Base-by-base conservation (phyloP, 2,329 filamentous ascomycete species). In the Exophiala xenobiotica region DNA sequence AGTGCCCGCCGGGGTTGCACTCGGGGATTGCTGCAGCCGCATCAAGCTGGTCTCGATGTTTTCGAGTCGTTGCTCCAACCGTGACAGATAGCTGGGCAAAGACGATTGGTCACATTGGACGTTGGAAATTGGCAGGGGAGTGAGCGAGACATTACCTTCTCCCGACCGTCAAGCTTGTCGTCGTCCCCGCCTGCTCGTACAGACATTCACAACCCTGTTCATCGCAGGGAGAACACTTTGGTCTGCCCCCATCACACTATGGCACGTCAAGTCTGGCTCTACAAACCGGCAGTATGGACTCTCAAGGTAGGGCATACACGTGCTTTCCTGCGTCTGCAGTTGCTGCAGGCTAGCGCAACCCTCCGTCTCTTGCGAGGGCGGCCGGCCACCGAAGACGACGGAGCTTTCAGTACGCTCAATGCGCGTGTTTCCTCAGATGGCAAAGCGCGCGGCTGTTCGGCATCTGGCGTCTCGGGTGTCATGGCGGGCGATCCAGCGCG, bases 161-260 rank as follows among this genome's bases (percentile, higher is more conserved):
- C 22, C 55, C 55, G 5, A 55, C 49, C 1, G 52, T 58, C 4
- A 58, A 31, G 38, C 47, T 58, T 14, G 48, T 44, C 3, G 52
- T 46, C 24, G 42, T 33, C 23, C 52, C 52, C n/a, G 50, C 52
- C 18, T 58, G 52, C n/a, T 55, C 48, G 22, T 58, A 58, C 4
- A 35, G 33, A 33, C 55, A 58, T 4, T 58, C 55, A 18, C 35
- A 49, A 14, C 52, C 52, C 45, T 55, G 16, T 19, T 58, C 52
- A 6, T 39, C 39, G 26, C 55, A 58, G 20, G 52, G 31, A 5
- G 52, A 53, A 37, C 55, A 58, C 20, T 54, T 57, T 37, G 39
- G 45, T 20, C 51, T 39, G 16, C 44, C 31, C 11, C 56, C 56
- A 46, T 57, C 54, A 31, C 56, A 59, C 56, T 59, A 31, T 27